Conservation (phyloP, 495 filamentous ascomycete genomes). For the Talaromyces borbonicus region DNA sequence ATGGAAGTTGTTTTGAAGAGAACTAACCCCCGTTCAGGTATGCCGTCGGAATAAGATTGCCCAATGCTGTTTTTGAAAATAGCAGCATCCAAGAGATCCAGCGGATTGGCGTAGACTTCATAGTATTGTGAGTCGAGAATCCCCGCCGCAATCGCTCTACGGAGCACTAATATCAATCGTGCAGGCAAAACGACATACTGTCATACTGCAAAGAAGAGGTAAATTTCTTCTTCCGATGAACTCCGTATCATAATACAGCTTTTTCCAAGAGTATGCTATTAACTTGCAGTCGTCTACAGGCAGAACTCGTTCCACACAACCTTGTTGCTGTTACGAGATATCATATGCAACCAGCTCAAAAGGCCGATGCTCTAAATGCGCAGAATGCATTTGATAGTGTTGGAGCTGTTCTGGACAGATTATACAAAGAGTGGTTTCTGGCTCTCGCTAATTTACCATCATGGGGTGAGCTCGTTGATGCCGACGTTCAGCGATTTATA, state of each 20-base stretch:
- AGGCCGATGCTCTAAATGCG: constrained; percentile 15
- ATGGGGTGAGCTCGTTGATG: constrained; percentile 22
- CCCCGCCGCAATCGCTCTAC: no score
- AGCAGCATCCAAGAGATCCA: no score
- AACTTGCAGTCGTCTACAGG: no score
- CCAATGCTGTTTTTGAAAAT: no score
- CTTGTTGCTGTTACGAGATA: constrained; percentile 20
- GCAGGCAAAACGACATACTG: constrained; percentile 26
- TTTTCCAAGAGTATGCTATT: no score
- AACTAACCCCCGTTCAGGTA: no score
- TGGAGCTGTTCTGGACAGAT: constrained; percentile 13
- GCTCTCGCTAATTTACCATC: constrained; percentile 19
- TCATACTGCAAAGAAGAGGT: constrained; percentile 24
- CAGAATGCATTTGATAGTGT: constrained; percentile 23
- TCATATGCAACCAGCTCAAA: neutral
- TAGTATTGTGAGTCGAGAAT: no score
- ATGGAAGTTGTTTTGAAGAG: no score
- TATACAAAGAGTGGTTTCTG: constrained; percentile 25
- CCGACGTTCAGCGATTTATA: constrained; percentile 22
- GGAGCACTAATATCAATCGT: no score
- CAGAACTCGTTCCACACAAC: constrained; percentile 21
- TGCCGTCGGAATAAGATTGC: no score
- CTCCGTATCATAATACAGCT: no score
- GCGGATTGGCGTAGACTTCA: no score
- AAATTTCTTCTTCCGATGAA: constrained; percentile 1